These are phyloP conservation scores for Hsuehochloa calcarea DNA, from an alignment of 176 grass and related monocot species.

Conservation along the genomic window DNA sequence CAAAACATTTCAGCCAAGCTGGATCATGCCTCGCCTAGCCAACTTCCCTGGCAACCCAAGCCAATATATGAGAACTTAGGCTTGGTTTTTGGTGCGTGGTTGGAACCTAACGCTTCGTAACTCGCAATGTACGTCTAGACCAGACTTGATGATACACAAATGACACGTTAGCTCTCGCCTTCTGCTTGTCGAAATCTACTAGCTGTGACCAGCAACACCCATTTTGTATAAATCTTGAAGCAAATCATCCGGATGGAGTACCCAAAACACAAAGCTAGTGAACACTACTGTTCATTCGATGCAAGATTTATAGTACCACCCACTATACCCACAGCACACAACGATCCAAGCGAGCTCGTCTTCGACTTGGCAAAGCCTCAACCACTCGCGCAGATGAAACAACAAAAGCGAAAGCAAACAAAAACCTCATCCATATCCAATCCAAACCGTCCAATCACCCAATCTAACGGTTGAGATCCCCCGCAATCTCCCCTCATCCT, in stretches of 20 bases:
- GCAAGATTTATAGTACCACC: background rate
- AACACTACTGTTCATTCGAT: no score
- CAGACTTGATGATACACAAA: no score
- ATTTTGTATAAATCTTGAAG: background rate
- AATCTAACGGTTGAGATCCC: conserved; percentile 36
- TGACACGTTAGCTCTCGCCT: no score
- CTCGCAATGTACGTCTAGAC: no score
- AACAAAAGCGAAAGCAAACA: conserved; percentile 33
- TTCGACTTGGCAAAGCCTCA: conserved; percentile 43
- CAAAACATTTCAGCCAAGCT: no score
- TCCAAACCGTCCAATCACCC: conserved; percentile 9
- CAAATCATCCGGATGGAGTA: background rate
- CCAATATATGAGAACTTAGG: no score
- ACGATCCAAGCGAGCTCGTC: conserved; percentile 19
- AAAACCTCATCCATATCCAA: conserved; percentile 68
- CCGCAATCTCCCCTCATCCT: conserved; percentile 60
- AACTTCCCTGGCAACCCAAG: no score
- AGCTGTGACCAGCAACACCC: background rate
- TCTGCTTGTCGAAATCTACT: background rate
- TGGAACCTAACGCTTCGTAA: no score
- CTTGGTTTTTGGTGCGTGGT: background rate
- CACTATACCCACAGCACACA: background rate
- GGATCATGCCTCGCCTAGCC: no score
- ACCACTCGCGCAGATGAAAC: conserved; percentile 16
- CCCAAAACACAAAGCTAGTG: background rate